These are phyloP conservation scores for Coemansia sp. DNA, from an alignment of 192 early-diverging fungal species.

Conservation along the genomic window DNA sequence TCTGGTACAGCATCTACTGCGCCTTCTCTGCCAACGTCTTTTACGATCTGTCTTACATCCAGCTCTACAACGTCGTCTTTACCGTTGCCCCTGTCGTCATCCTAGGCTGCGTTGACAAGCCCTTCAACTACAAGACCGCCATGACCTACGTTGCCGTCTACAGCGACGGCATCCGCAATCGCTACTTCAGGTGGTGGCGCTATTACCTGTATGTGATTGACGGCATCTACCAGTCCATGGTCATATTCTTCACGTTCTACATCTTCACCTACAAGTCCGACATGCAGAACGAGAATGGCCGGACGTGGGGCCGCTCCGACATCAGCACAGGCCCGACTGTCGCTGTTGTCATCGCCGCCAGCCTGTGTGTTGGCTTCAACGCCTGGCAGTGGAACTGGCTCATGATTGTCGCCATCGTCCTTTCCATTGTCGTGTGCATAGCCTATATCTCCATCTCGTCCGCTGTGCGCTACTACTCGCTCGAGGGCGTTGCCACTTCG, in stretches of 20 bases:
- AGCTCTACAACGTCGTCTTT: conserved; percentile 83
- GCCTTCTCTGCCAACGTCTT: conserved; percentile 76
- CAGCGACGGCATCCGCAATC: conserved; percentile 66
- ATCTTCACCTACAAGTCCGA: conserved; percentile 58
- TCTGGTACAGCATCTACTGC: conserved; percentile 88
- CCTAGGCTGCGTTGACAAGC: conserved; percentile 72
- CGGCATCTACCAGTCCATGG: conserved; percentile 86
- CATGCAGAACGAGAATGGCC: conserved; percentile 56
- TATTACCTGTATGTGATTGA: conserved; percentile 88
- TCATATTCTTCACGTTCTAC: conserved; percentile 69
- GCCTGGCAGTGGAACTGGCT: conserved; percentile 75
- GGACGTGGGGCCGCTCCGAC: conserved; percentile 58
- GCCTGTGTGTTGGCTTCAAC: conserved; percentile 73
- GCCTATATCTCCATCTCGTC: conserved; percentile 69
- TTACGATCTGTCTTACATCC: conserved; percentile 82
- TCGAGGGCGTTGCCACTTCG: conserved; percentile 68
- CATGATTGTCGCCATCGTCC: conserved; percentile 60
- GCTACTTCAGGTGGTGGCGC: conserved; percentile 75
- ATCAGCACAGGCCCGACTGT: conserved; percentile 81
- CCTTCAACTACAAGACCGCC: conserved; percentile 61
- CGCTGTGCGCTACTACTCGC: conserved; percentile 53
- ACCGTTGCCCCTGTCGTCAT: conserved; percentile 76
- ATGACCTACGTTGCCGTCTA: conserved; percentile 67
- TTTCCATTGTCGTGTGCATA: conserved; percentile 68
- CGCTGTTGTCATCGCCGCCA: conserved; percentile 68